A percentile compares a stretch with the other conserved stretches of the same genome.
These are phyloP conservation scores for Colletotrichum sidae DNA, from an alignment of 2,329 filamentous ascomycete genomes.

Conservation along the genomic window DNA sequence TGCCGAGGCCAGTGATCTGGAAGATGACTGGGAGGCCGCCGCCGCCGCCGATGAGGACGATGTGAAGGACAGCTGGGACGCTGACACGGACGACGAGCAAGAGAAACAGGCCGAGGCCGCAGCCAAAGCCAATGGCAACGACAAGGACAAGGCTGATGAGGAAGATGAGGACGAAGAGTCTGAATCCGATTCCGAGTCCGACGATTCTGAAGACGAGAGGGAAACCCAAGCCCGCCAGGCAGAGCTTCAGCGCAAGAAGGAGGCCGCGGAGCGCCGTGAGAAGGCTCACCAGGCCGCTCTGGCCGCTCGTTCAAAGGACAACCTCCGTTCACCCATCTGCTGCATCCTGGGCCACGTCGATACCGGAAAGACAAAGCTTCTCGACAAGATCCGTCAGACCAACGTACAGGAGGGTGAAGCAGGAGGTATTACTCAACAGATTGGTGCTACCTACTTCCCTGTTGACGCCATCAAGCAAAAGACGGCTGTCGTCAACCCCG, in stretches of 20 bases:
- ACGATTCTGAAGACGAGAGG: conserved; percentile 72
- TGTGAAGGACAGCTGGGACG: conserved; percentile 96
- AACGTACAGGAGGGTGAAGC: conserved; percentile 99
- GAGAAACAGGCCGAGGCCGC: conserved; percentile 50
- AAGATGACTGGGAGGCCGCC: conserved; percentile 90
- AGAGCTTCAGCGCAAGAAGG: conserved; percentile 83
- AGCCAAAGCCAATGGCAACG: conserved; percentile 43
- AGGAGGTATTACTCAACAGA: conserved; percentile 99
- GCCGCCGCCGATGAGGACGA: conserved; percentile 80
- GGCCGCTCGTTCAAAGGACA: conserved; percentile 90
- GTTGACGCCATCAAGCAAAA: conserved; percentile 93
- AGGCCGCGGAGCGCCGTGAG: conserved; percentile 88
- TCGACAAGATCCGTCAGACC: conserved; percentile 98
- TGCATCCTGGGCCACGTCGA: conserved; percentile 99
- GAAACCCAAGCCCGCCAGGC: conserved; percentile 78
- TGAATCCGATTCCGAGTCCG: conserved; percentile 64
- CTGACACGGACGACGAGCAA: conserved; percentile 79
- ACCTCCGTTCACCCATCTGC: conserved; percentile 97
- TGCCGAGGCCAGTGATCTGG: conserved; percentile 67
- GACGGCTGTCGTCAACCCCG: conserved; percentile 91
- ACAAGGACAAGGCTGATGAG: conserved; percentile 50
- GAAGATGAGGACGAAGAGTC: conserved; percentile 62
- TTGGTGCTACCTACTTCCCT: conserved; percentile 99
- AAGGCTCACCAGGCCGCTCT: conserved; percentile 92
- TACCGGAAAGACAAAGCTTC: conserved; percentile 99